Evolutionary conservation across 2,329 filamentous ascomycete species (phyloP).

Genomic region (Paracorniculantispora psalliotae): DNA sequence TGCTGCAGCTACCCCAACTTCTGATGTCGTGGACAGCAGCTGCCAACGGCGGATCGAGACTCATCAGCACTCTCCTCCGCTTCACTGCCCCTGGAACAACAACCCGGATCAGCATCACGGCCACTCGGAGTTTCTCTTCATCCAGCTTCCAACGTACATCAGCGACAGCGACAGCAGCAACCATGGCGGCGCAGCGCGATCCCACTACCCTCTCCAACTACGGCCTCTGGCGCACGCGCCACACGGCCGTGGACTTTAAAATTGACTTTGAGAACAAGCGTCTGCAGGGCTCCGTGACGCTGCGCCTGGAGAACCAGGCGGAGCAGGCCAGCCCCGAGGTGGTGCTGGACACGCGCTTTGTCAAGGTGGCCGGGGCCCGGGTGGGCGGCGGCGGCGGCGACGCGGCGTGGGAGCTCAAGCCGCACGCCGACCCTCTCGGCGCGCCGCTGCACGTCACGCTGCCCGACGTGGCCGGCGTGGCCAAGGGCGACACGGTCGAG

Average conservation of each 20-base stretch:
- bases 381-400: slow-evolving; percentile 54
- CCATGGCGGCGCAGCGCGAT: slow-evolving; percentile 50
- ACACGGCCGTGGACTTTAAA: slow-evolving; percentile 75
- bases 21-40: slow-evolving; percentile 1
- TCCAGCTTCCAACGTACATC: not conserved
- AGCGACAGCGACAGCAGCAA: not conserved
- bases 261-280: slow-evolving; percentile 79
- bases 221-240: slow-evolving; percentile 75
- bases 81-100: not conserved
- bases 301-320: slow-evolving; percentile 73
- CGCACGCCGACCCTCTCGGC: slow-evolving; percentile 68
- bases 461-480: slow-evolving; percentile 44
- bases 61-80: not conserved
- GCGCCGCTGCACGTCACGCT: slow-evolving; percentile 63
- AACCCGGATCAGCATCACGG: not conserved
- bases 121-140: not conserved
- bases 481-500: slow-evolving; percentile 48
- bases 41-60: slow-evolving; percentile 6
- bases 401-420: slow-evolving; percentile 60
- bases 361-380: slow-evolving; percentile 68
- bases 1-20: not conserved
- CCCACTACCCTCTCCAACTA: slow-evolving; percentile 93
- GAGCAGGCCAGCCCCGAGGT: slow-evolving; percentile 70
- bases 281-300: slow-evolving; percentile 69
- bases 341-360: slow-evolving; percentile 80